Evolutionary conservation across 2,329 filamentous ascomycete genomes (phyloP), one percentile per base, ranked within the genome.

Genomic region (Clathrospora elynae): DNA sequence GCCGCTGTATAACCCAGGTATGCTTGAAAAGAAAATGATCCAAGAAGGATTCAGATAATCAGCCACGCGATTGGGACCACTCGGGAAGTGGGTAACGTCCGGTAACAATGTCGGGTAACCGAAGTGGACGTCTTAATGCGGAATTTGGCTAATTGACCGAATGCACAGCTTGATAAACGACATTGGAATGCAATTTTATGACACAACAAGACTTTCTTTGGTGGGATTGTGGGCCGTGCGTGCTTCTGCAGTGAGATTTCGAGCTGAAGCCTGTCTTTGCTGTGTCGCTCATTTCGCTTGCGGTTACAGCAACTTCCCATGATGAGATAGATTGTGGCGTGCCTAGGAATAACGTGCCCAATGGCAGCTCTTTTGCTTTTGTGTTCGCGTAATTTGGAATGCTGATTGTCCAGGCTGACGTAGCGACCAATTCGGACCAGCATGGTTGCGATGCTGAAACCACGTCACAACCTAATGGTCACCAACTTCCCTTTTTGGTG

Each of bases 251-350:
- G 49, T 59, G 36, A 42, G 51, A 49, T 43, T 56, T 59, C 50
- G 51, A 62, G 54, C 62, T 61, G 55, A 61, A 44, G 43, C 45
- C 41, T 35, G 49, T 39, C 50, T 49, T 40, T 57, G 55, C 55
- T 55, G 46, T 57, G 64, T 67, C 62, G 53, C 62, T 68, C 64
- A 70, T 70, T 58, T 70, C 66, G 66, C 64, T 68, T 67, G 53
- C 35, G 41, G 58, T 55, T 56, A 54, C 53, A 57, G 57, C 54
- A 53, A 51, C 53, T 45, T 51, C 44, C 49, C 32, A 48, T 39
- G 39, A 46, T 35, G 43, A 49, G 38, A 51, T 49, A 51, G 40
- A 34, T 35, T 40, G 55, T 62, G 61, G 57, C 56, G 56, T 58
- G 39, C 30, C 34, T 26, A 22, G 26, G 44, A 38, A 49, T 50